A percentile compares a stretch with the other conserved stretches of the same genome.
These are phyloP conservation scores for Podaxis sp. DNA, from an alignment of 768 basidiomycete genomes.

Conservation along the genomic window DNA sequence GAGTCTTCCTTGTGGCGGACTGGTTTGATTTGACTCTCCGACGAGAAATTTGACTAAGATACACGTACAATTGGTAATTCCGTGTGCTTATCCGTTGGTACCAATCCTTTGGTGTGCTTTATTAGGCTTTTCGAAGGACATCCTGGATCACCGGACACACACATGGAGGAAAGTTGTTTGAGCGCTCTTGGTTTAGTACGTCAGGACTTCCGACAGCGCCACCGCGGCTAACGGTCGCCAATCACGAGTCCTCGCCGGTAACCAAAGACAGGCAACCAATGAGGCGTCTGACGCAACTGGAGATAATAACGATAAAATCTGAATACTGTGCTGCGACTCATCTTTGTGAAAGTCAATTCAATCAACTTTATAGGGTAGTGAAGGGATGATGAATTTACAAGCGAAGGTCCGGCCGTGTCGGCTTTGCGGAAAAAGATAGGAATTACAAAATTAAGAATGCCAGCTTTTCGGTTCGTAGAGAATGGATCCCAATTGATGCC, in stretches of 20 bases:
- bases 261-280: not conserved
- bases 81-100: not conserved
- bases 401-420: constrained; percentile 1
- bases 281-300: not conserved
- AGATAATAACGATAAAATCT: not conserved
- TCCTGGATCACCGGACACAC: not conserved
- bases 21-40: not conserved
- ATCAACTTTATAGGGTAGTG: not conserved
- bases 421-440: not conserved
- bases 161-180: not conserved
- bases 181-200: not conserved
- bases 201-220: not conserved
- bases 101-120: not conserved
- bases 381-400: not conserved
- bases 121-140: not conserved
- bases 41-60: not conserved
- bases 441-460: not conserved
- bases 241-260: constrained; percentile 4
- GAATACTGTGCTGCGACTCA: not conserved
- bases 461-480: not conserved
- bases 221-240: constrained; percentile 7
- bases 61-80: not conserved
- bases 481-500: not conserved
- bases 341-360: not conserved
- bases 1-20: not conserved